Conservation (phyloP, 2,329 filamentous ascomycete species). For the Xylaria sp. region DNA sequence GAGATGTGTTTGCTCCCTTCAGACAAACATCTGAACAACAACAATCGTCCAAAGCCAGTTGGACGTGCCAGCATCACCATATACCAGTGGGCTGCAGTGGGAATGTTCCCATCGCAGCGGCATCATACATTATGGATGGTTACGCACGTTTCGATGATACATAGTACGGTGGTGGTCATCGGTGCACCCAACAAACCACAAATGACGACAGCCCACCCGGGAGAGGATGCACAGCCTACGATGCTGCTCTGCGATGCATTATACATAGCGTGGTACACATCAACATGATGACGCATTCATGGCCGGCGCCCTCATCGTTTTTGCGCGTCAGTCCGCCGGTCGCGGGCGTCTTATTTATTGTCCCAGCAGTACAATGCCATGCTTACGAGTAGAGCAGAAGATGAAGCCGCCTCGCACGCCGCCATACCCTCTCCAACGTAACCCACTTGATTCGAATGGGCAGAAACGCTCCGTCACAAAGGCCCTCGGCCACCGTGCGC, state of each 20-base stretch:
- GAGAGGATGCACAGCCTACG: constrained; percentile 7
- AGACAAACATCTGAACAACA: not conserved
- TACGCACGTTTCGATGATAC: not conserved
- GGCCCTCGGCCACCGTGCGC: not conserved
- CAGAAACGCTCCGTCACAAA: not conserved
- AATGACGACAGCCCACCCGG: not conserved
- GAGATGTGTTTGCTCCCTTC: not conserved
- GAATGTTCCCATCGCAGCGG: not conserved
- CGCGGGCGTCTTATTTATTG: constrained; percentile 6
- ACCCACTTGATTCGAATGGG: not conserved
- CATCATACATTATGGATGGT: not conserved
- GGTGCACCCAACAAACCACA: not conserved
- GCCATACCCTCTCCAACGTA: not conserved
- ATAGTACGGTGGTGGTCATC: not conserved
- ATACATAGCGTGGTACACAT: constrained; percentile 13
- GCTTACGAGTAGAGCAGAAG: constrained; percentile 17
- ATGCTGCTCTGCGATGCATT: constrained; percentile 4
- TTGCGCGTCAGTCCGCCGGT: constrained; percentile 4
- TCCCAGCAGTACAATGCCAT: not conserved
- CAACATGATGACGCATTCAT: constrained; percentile 7
- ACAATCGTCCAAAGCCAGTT: not conserved
- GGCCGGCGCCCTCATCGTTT: not conserved
- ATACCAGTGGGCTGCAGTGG: not conserved
- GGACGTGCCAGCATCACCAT: constrained; percentile 3
- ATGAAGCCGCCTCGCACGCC: constrained; percentile 4